A percentile compares a stretch with the other conserved stretches of the same genome.
These are phyloP conservation scores for Liriodendron chinense DNA, from an alignment of 164 flowering plant species.

Conservation along the genomic window DNA sequence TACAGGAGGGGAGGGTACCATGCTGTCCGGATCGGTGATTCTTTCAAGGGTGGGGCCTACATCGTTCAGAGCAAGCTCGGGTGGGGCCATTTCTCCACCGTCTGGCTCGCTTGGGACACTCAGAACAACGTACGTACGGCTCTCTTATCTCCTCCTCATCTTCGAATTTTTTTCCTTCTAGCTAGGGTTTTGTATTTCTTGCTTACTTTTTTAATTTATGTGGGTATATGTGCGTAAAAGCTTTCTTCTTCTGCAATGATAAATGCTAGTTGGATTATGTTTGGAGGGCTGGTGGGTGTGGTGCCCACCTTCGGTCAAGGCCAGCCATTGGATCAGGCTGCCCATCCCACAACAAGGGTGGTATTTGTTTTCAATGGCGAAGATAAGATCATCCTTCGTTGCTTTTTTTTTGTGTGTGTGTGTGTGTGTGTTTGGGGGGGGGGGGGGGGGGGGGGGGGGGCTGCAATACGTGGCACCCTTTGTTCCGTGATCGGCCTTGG, in stretches of 20 bases:
- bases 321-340: neutral
- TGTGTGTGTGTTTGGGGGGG: too few relatives aligned
- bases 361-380: neutral
- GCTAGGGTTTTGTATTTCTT: neutral
- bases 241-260: neutral
- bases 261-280: neutral
- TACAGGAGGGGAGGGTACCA: conserved; percentile 70
- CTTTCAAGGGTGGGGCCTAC: conserved; percentile 52
- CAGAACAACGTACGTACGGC: conserved; percentile 30
- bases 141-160: neutral
- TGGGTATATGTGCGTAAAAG: neutral
- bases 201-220: neutral
- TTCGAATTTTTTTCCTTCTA: neutral
- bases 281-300: neutral
- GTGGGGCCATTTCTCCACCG: conserved; percentile 84
- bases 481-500: too few relatives aligned
- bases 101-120: conserved; percentile 79
- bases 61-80: conserved; percentile 73
- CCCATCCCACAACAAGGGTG: neutral
- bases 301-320: neutral
- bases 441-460: too few relatives aligned
- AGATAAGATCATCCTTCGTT: too few relatives aligned
- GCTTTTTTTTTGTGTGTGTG: too few relatives aligned
- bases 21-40: conserved; percentile 63
- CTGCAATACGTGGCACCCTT: too few relatives aligned